phyloP scores from a whole-genome alignment of 345 rosid genomes.

The Carallia brachiata region DNA sequence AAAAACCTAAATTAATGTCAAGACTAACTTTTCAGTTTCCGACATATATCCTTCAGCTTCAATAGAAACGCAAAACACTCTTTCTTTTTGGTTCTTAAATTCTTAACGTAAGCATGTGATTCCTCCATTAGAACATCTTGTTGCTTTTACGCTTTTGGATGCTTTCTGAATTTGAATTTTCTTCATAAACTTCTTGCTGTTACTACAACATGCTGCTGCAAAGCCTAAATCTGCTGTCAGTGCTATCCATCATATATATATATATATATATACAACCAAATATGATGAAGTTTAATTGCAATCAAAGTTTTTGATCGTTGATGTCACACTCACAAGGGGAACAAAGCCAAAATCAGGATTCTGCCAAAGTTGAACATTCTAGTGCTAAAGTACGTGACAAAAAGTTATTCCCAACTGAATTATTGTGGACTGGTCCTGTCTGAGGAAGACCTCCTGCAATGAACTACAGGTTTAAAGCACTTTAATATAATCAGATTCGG shows the following conservation, averaged over 20 bases:
- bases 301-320: constrained; percentile 1
- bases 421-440: background rate
- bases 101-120: no score
- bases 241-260: no score
- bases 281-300: background rate
- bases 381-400: background rate
- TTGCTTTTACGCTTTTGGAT: no score
- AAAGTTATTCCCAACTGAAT: constrained; percentile 1
- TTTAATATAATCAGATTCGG: background rate
- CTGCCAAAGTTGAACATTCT: background rate
- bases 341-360: background rate
- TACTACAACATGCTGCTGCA: no score
- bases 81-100: no score
- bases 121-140: no score
- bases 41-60: no score
- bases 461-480: background rate
- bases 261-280: background rate
- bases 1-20: background rate
- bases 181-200: no score
- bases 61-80: no score
- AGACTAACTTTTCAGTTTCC: background rate
- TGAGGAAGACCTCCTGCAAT: constrained; percentile 1
- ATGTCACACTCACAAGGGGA: constrained; percentile 1
- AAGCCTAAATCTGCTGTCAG: no score
- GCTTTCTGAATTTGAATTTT: no score